Base-by-base conservation (phyloP, 768 basidiomycete species). In the Glaciozyma martinii region DNA sequence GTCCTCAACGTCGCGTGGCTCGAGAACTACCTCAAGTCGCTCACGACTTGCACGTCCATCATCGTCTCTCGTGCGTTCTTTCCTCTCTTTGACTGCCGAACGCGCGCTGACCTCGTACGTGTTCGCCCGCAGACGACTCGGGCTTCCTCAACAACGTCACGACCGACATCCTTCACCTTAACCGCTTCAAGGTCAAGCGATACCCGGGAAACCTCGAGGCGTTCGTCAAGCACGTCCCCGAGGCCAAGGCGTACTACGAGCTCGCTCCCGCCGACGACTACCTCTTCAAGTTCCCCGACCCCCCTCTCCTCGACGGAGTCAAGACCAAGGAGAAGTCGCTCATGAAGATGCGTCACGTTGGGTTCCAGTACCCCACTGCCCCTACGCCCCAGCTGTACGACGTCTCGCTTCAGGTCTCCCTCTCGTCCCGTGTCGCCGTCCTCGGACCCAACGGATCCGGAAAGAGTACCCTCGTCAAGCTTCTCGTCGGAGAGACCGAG, bases 381-480 rank as follows among this genome's bases (percentile, higher is more conserved):
- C 75, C 81, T 54, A 80, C 77, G 56, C 94, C 91, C n/a, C 91
- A 89, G 78, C 78, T 98, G 69, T 80, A 83, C 80, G 84, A 90
- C 77, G 89, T 91, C 72, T 91, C 88, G 74, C 95, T 93, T 78
- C 89, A 90, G 27, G 81, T 98, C 67, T 89, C 90, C 32, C 81
- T 97, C 66, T 94, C 92, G 65, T 99, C 95, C 66, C 95, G 95
- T 84, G 95, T 99, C 75, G 95, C 95, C 72, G 79, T 99, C 76
- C 89, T 99, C 71, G 95, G 95, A 69, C 95, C 95, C 73, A 94
- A 99, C 82, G 95, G 95, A 79, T 97, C 95, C 75, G 93, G 93
- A 66, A 97, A 95, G 79, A 93, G 90, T 60, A 97, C 93, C 30
- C 80, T 97, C 70, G 88, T 97, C 80, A 97, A 97, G 78, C 82